phyloP scores from a whole-genome alignment of 106 monocot species.

The Dactylorhiza incarnata region DNA sequence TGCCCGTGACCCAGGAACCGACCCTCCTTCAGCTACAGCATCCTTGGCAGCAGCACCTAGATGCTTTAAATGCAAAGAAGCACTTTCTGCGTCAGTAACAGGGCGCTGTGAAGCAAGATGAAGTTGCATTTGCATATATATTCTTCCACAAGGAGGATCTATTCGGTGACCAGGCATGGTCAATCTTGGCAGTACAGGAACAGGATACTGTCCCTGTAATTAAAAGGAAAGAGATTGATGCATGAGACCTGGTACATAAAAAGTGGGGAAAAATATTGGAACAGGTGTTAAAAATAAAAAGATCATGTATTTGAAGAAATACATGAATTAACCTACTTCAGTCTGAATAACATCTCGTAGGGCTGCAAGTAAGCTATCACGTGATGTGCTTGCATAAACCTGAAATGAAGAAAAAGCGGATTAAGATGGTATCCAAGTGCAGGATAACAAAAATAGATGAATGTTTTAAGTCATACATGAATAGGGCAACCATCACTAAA shows the following conservation, averaged over 20 bases:
- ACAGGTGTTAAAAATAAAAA: background rate
- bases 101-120: slow-evolving; percentile 29
- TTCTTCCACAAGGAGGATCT: slow-evolving; percentile 91
- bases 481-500: slow-evolving; percentile 96
- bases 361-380: slow-evolving; percentile 92
- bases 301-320: background rate
- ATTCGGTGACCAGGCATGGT: slow-evolving; percentile 94
- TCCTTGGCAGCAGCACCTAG: slow-evolving; percentile 95
- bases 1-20: slow-evolving; percentile 86
- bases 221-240: background rate
- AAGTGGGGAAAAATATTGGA: background rate
- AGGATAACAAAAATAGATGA: background rate
- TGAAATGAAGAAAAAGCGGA: slow-evolving; percentile 22
- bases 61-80: slow-evolving; percentile 84
- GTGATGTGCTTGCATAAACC: slow-evolving; percentile 99
- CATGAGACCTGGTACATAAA: background rate
- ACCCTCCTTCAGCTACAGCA: slow-evolving; percentile 91
- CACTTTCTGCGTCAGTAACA: slow-evolving; percentile 55
- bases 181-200: slow-evolving; percentile 87
- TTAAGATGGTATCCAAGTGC: background rate
- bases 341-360: slow-evolving; percentile 89
- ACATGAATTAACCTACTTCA: slow-evolving; percentile 46
- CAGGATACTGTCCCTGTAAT: slow-evolving; percentile 68
- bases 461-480: slow-evolving; percentile 39
- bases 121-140: slow-evolving; percentile 29